Base-by-base conservation (phyloP, 2,329 filamentous ascomycete species). In the Ophiostoma perfectum region DNA sequence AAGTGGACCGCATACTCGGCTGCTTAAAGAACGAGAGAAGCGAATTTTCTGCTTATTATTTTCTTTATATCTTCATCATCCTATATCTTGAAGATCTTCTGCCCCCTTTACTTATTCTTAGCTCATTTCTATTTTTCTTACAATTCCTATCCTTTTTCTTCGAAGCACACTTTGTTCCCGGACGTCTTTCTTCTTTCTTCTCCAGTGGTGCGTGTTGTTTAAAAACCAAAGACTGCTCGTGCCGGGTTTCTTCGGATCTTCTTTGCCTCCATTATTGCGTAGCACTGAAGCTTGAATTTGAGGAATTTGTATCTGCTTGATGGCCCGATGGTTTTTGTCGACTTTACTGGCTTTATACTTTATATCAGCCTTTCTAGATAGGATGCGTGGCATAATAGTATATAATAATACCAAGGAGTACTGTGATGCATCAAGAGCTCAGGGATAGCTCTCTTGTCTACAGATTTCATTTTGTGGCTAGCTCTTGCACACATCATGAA, bases 31-130 rank as follows among this genome's bases (percentile, higher is more conserved):
- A 14, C 27, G 27, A 58, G 27, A 58, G 9, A n/a, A 27, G 16
- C 5, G 16, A 52, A 52, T 7, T 52, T 27, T 8, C 5, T 60
- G 27, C 38, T 60, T 60, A 2, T 38, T 38, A 7, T 60, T 18
- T 12, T 27, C 42, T 60, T 64, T 36, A 47, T 36, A n/a, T 27
- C 8, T 65, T 45, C 27, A 45, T 39, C 8, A 18, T 68, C 9
- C 65, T 63, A 49, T 41, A 63, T 63, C 39, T 63, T 39, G 9
- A 41, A 5, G 39, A 14, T 63, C 38, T 27, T 4, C 11, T 63
- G 60, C 39, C 60, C 38, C 11, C n/a, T 63, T 68, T 64, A 27
- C 14, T 64, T 63, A 44, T 64, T 38, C 7, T 60, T 38, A 60
- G 55, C 55, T 27, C 27, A 27, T 27, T 55, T 55, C 6, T 55